These are phyloP conservation scores for Wallacemonas collosoma DNA, from an alignment of 208 protist species.

Conservation along the genomic window DNA sequence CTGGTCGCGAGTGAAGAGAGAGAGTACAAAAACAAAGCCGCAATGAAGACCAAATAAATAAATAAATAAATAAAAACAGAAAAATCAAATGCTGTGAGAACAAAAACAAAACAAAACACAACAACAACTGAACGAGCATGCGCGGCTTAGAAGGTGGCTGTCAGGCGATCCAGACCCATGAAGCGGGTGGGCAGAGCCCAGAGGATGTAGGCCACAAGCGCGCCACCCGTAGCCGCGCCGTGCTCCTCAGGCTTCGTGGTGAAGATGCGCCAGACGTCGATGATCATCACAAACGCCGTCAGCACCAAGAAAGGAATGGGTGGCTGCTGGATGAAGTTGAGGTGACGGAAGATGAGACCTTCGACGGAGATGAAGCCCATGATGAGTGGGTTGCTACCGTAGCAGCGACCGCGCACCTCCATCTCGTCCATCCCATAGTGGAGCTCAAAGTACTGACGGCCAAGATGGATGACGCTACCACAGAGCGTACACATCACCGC, in stretches of 20 bases:
- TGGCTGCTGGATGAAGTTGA: conserved; percentile 92
- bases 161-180: conserved; percentile 86
- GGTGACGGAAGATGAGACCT: conserved; percentile 87
- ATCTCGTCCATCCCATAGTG: conserved; percentile 85
- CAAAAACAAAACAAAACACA: conserved; percentile 10
- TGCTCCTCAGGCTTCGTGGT: conserved; percentile 84
- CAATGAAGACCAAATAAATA: not conserved
- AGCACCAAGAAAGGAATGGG: conserved; percentile 88
- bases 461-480: conserved; percentile 79
- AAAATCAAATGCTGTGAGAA: conserved; percentile 14
- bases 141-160: conserved; percentile 55
- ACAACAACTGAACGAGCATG: not conserved
- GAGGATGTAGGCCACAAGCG: conserved; percentile 86
- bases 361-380: conserved; percentile 85
- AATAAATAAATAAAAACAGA: conserved; percentile 9
- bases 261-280: conserved; percentile 90
- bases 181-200: conserved; percentile 85
- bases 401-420: conserved; percentile 85
- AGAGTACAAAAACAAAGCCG: not conserved
- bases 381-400: conserved; percentile 88
- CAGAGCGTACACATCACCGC: conserved; percentile 67
- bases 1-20: not conserved
- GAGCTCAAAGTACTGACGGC: conserved; percentile 80
- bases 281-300: conserved; percentile 88
- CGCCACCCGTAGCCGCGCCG: conserved; percentile 81